phyloP scores from a whole-genome alignment of 768 basidiomycete species.

The Hericium alpestre region DNA sequence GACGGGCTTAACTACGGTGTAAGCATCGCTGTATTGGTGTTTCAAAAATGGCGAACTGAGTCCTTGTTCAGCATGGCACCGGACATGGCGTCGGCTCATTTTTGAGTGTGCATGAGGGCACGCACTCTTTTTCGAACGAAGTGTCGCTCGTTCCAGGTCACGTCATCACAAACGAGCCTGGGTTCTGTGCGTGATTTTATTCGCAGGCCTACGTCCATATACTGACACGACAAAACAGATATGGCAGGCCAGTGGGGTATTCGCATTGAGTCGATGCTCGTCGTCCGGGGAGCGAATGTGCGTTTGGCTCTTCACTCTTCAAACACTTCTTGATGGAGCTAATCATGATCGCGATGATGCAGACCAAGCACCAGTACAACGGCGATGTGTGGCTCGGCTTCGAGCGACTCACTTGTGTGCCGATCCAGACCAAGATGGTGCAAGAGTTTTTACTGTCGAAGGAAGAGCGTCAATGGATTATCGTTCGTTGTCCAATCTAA shows the following conservation, averaged over 20 bases:
- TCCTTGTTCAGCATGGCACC: conserved; percentile 60
- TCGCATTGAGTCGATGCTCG: conserved; percentile 80
- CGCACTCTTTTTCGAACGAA: conserved; percentile 63
- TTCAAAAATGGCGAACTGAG: background rate
- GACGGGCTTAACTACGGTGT: conserved; percentile 77
- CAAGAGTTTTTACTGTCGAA: conserved; percentile 75
- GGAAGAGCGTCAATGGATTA: conserved; percentile 82
- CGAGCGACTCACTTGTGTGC: conserved; percentile 87
- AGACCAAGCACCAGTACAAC: conserved; percentile 66
- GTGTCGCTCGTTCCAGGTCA: conserved; percentile 75
- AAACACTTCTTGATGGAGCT: background rate
- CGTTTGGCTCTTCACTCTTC: conserved; percentile 12
- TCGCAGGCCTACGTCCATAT: background rate
- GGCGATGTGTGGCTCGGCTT: conserved; percentile 81
- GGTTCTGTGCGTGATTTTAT: conserved; percentile 58
- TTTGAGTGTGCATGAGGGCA: conserved; percentile 78
- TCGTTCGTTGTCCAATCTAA: conserved; percentile 30
- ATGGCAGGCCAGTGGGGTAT: conserved; percentile 78
- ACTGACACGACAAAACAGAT: conserved; percentile 27
- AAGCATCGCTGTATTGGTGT: conserved; percentile 16
- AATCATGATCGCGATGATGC: conserved; percentile 2
- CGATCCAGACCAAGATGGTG: conserved; percentile 86
- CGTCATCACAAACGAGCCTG: conserved; percentile 90
- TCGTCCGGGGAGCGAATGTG: conserved; percentile 58
- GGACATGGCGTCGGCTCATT: conserved; percentile 87